Base-by-base conservation (phyloP, 495 filamentous ascomycete genomes). In the Xylaria venustula region DNA sequence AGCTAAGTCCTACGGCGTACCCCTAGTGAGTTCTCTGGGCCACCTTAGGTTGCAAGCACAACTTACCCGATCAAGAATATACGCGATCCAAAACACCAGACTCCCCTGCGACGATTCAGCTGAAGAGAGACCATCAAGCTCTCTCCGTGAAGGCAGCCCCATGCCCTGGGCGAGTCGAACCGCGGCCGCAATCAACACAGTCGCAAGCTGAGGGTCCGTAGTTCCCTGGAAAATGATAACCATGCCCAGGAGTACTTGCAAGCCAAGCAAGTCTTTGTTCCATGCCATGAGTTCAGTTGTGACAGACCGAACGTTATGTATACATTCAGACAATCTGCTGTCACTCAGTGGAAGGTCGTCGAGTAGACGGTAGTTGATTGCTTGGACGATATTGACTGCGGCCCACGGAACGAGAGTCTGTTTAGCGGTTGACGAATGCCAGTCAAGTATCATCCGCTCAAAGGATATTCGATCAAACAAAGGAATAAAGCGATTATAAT, bases 161-260 rank as follows among this genome's bases (percentile, higher is more conserved):
- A 65, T 28, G 14, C 63, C 42, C 34, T 65, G 63, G 0, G 53
- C 49, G 1, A 65, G 58, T 1, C 63, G 50, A 7, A 65, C 57
- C 11, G 63, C 63, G 17, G 63, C 58, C 12, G 56, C 63, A 19
- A 65, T 61, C 25, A 65, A 30, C 7, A 65, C 57, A 2, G 57
- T 46, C 17, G 58, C 63, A 14, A 46, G 58, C 1, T 54, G 56
- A 17, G 63, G 41, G 32, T 65, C 58, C 41, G 54, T 54, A 11
- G 49, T 17, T 17, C 22, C 45, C 6, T 58, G 28, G 30, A 54
- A 50, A 23, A 65, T 40, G 6, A 65, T 7, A 20, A 65, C 63
- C 20, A 65, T 37, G 6, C 55, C 63, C 11, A 65, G 51, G 17
- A 65, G 19, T 1, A 60, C 51, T 23, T 65, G 63, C n/a, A n/a